A percentile compares a stretch with the other conserved stretches of the same genome.
phyloP scores from a whole-genome alignment of 139 green algal genomes.

The Zygnema cylindricum region DNA sequence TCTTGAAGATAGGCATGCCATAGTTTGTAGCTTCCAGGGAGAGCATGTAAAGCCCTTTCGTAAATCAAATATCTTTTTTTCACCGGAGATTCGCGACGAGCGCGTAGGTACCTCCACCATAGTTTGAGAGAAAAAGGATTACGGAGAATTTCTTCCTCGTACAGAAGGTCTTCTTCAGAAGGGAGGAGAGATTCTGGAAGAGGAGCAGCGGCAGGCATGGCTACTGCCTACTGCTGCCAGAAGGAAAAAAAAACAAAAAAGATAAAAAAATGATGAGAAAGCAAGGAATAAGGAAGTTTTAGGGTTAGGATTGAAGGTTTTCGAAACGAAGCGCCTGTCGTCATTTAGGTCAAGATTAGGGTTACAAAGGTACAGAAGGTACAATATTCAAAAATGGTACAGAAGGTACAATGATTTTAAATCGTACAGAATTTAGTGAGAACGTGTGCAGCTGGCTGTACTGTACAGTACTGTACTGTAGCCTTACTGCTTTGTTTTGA shows the following conservation, averaged over 20 bases:
- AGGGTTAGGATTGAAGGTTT: too few relatives aligned
- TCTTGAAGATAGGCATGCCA: slow-evolving; percentile 83
- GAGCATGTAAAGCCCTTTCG: slow-evolving; percentile 84
- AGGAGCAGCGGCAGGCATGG: neutral
- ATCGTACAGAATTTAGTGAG: too few relatives aligned
- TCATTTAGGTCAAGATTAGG: too few relatives aligned
- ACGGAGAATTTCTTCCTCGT: slow-evolving; percentile 95
- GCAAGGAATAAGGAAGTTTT: too few relatives aligned
- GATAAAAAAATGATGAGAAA: neutral
- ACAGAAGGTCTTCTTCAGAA: slow-evolving; percentile 88
- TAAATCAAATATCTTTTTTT: slow-evolving; percentile 84
- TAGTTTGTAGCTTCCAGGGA: slow-evolving; percentile 78
- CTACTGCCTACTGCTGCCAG: neutral
- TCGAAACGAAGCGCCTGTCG: too few relatives aligned
- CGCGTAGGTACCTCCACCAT: slow-evolving; percentile 91
- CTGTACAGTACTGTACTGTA: too few relatives aligned
- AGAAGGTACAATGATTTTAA: too few relatives aligned
- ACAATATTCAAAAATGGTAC: too few relatives aligned
- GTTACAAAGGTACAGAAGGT: too few relatives aligned
- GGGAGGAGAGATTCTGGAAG: slow-evolving; percentile 75
- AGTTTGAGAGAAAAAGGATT: slow-evolving; percentile 91
- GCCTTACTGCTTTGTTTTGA: too few relatives aligned
- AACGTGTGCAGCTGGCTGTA: too few relatives aligned
- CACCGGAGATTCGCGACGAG: slow-evolving; percentile 72
- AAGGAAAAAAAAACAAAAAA: neutral